Conservation (phyloP, 1,139 yeast species). For the Candida sp. region DNA sequence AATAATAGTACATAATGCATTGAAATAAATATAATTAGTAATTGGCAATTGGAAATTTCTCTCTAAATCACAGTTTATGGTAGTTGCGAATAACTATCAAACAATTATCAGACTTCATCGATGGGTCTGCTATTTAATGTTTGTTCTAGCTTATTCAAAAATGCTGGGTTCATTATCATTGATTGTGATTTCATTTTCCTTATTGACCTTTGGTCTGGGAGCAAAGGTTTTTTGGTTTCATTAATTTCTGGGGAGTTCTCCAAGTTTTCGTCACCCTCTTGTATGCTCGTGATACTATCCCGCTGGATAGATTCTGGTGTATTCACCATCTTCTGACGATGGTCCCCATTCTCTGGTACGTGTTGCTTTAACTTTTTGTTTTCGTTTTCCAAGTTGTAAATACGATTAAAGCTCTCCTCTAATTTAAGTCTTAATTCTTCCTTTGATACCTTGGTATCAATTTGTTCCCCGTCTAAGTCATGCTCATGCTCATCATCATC, state of each 20-base stretch:
- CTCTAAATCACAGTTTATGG: not conserved
- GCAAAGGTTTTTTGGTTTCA: not conserved
- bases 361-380: slow-evolving; percentile 18
- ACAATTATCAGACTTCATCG: slow-evolving; percentile 1
- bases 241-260: slow-evolving; percentile 2
- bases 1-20: not conserved
- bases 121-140: slow-evolving; percentile 10
- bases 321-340: too few species aligned
- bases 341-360: slow-evolving; percentile 1
- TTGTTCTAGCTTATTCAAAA: slow-evolving; percentile 16
- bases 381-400: slow-evolving; percentile 33
- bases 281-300: not conserved
- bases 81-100: not conserved
- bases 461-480: slow-evolving; percentile 2
- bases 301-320: too few species aligned
- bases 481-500: slow-evolving; percentile 18
- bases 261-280: not conserved
- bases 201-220: not conserved
- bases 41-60: not conserved
- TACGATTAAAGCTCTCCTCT: slow-evolving; percentile 39
- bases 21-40: not conserved
- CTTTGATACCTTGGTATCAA: slow-evolving; percentile 18
- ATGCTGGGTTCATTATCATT: slow-evolving; percentile 5
- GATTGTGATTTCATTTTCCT: slow-evolving; percentile 1
- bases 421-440: slow-evolving; percentile 32